A percentile compares a stretch with the other conserved stretches of the same genome.
These are phyloP conservation scores for Flaveria trinervia DNA, from an alignment of 129 eudicot genomes.

Conservation along the genomic window DNA sequence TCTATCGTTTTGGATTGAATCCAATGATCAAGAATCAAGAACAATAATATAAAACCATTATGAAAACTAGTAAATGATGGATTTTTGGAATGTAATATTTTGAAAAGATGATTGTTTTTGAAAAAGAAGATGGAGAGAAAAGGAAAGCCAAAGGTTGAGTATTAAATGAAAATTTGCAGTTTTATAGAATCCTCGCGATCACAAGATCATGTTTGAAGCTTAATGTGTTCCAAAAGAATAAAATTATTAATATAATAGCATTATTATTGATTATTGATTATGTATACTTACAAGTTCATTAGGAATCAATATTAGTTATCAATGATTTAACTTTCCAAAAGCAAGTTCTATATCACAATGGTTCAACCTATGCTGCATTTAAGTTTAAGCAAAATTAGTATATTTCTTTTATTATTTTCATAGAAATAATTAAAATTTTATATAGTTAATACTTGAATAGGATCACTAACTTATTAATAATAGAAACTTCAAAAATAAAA, in stretches of 20 bases:
- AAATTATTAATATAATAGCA: too few species aligned
- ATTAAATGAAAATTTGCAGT: constrained; percentile 8
- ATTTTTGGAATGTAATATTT: constrained; percentile 14
- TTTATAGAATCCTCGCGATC: constrained; percentile 13
- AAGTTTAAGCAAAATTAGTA: not conserved
- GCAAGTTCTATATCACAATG: not conserved
- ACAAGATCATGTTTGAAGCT: not conserved
- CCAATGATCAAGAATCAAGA: not conserved
- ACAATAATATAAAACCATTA: not conserved
- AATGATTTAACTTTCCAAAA: not conserved
- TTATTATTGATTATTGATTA: too few species aligned
- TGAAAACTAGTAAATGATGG: not conserved
- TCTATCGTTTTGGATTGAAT: constrained; percentile 2
- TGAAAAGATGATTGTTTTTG: not conserved
- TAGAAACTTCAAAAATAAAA: not conserved
- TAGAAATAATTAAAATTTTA: not conserved
- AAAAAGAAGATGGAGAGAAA: not conserved
- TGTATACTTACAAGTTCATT: too few species aligned
- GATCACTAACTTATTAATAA: not conserved
- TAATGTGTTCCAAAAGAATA: not conserved
- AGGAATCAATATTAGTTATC: not conserved
- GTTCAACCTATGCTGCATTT: not conserved
- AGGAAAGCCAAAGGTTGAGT: not conserved
- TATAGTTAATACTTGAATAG: not conserved
- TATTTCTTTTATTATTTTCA: too few species aligned